These are phyloP conservation scores for Ampelomyces quisqualis DNA, from an alignment of 2,329 filamentous ascomycete species.

Conservation along the genomic window DNA sequence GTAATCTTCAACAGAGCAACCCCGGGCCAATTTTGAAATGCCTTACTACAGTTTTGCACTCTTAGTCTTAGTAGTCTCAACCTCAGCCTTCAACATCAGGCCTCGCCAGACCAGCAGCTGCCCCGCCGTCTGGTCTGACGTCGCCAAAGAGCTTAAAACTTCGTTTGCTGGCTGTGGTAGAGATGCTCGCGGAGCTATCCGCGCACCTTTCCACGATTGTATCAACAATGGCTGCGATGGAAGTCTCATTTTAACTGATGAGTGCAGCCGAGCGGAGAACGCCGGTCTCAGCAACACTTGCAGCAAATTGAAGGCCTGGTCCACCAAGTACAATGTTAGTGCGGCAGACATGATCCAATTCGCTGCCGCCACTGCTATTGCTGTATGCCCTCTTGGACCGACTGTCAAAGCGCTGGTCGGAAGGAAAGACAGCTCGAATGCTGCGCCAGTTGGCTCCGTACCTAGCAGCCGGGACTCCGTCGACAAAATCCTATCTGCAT, in stretches of 20 bases:
- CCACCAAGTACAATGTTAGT: constrained; percentile 40
- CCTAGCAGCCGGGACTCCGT: constrained; percentile 18
- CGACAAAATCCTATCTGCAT: constrained; percentile 21
- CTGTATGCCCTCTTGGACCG: constrained; percentile 26
- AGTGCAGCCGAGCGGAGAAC: constrained; percentile 43
- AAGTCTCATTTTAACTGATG: constrained; percentile 25
- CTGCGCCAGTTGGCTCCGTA: constrained; percentile 17
- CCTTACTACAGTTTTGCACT: constrained; percentile 5
- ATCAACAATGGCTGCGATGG: constrained; percentile 33
- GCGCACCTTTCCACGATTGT: constrained; percentile 32
- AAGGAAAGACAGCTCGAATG: constrained; percentile 17
- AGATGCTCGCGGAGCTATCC: constrained; percentile 24
- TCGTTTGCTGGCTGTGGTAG: constrained; percentile 22
- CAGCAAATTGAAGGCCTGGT: constrained; percentile 41
- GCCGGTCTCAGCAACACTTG: constrained; percentile 48
- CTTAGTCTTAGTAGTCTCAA: constrained; percentile 6
- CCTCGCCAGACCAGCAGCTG: constrained; percentile 16
- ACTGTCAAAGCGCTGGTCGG: constrained; percentile 23
- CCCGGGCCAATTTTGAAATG: constrained; percentile 11
- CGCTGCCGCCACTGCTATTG: constrained; percentile 25
- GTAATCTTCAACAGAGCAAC: no score
- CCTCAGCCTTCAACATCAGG: constrained; percentile 9
- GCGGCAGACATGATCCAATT: constrained; percentile 35
- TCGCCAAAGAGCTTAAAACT: constrained; percentile 17
- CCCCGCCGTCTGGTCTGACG: constrained; percentile 22